phyloP scores from a whole-genome alignment of 257 asterid genomes.

The Osmanthus fragrans region DNA sequence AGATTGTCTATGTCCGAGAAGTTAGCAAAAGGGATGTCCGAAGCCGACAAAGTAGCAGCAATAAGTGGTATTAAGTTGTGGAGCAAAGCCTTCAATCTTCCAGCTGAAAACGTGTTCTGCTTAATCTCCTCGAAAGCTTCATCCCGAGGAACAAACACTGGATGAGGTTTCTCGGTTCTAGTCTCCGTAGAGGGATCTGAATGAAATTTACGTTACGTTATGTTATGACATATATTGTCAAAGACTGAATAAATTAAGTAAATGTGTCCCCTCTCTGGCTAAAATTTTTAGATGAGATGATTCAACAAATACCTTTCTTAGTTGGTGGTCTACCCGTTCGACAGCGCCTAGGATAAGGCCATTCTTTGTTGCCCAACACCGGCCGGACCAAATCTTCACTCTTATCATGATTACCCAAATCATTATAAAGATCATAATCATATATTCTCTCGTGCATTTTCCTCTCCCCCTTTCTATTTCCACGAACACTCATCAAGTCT shows the following conservation, averaged over 20 bases:
- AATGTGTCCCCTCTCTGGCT: not conserved
- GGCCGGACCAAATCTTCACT: slow-evolving; percentile 59
- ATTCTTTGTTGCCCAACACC: slow-evolving; percentile 53
- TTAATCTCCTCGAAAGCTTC: slow-evolving; percentile 87
- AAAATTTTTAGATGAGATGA: not conserved
- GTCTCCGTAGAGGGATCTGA: slow-evolving; percentile 63
- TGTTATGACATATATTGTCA: not conserved
- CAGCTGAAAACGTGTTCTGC: slow-evolving; percentile 73
- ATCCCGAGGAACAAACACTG: slow-evolving; percentile 86
- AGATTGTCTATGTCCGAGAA: slow-evolving; percentile 78
- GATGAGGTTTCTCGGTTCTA: slow-evolving; percentile 80
- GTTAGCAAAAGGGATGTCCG: slow-evolving; percentile 72
- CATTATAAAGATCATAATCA: slow-evolving; percentile 80
- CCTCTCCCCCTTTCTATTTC: slow-evolving; percentile 70
- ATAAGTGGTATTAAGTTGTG: slow-evolving; percentile 84
- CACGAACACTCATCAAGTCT: slow-evolving; percentile 68
- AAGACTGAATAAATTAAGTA: not conserved
- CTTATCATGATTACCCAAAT: slow-evolving; percentile 83
- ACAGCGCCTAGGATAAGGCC: slow-evolving; percentile 92
- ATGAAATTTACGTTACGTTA: not conserved
- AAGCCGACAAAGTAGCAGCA: slow-evolving; percentile 58
- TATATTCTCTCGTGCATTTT: slow-evolving; percentile 73
- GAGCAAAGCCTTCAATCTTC: slow-evolving; percentile 74
- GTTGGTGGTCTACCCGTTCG: slow-evolving; percentile 76
- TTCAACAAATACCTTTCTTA: slow-evolving; percentile 45